These are phyloP conservation scores for Mucor piriformis DNA, from an alignment of 371 early-diverging fungal genomes.

Conservation along the genomic window DNA sequence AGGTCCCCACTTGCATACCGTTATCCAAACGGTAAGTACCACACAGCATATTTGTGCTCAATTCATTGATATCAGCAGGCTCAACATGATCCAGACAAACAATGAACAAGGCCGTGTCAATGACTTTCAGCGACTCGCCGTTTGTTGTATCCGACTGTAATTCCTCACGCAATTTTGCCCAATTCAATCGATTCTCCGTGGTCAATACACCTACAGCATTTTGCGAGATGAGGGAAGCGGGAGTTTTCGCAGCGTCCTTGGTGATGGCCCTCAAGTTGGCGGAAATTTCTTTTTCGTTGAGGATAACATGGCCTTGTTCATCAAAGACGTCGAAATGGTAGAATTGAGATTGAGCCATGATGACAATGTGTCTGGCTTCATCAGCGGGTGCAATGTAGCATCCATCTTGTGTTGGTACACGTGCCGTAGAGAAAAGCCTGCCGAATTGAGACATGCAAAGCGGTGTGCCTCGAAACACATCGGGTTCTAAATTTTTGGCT, in stretches of 20 bases:
- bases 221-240: conserved; percentile 33
- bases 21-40: conserved; percentile 53
- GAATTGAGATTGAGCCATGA: conserved; percentile 63
- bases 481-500: conserved; percentile 60
- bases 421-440: conserved; percentile 61
- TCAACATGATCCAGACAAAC: conserved; percentile 78
- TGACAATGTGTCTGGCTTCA: conserved; percentile 59
- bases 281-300: conserved; percentile 54
- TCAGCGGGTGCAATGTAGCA: conserved; percentile 53
- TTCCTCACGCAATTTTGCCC: conserved; percentile 60
- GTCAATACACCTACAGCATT: conserved; percentile 67
- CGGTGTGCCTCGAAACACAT: conserved; percentile 63
- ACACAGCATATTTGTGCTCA: conserved; percentile 60
- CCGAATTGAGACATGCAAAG: conserved; percentile 70
- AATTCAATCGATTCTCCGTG: conserved; percentile 69
- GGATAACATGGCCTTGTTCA: conserved; percentile 36
- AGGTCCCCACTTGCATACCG: conserved; percentile 58
- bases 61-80: conserved; percentile 41
- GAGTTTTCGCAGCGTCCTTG: conserved; percentile 38
- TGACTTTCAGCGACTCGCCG: conserved; percentile 55
- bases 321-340: conserved; percentile 69
- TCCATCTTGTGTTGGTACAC: conserved; percentile 56
- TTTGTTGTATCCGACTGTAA: conserved; percentile 54
- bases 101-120: conserved; percentile 79
- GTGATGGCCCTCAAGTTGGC: conserved; percentile 47